Conservation (phyloP, 1,284 basidiomycete species). For the Ceratobasidium sp. region DNA sequence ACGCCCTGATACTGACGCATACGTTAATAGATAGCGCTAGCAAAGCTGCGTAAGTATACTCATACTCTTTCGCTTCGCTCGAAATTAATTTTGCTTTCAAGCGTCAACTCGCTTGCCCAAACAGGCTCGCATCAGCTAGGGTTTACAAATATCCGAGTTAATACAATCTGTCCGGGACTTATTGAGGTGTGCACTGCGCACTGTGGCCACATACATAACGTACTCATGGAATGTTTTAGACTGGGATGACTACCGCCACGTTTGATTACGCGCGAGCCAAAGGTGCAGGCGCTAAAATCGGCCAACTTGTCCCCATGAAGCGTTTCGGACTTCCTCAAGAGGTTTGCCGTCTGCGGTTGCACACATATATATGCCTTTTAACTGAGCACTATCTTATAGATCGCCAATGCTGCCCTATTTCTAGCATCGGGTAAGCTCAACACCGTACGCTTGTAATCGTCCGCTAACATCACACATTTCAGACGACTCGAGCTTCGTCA, state of each 20-base stretch:
- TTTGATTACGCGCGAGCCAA: conserved; percentile 84
- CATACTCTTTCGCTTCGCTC: background rate
- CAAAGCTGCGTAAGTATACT: conserved; percentile 82
- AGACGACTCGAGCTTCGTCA: conserved; percentile 94
- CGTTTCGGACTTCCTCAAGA: conserved; percentile 84
- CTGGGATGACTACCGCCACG: conserved; percentile 82
- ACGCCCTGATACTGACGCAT: conserved; percentile 46
- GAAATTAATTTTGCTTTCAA: conserved; percentile 54
- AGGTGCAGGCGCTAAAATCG: conserved; percentile 82
- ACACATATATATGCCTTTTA: conserved; percentile 2
- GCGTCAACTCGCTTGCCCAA: conserved; percentile 88
- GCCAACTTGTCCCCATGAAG: conserved; percentile 87
- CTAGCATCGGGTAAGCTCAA: conserved; percentile 81
- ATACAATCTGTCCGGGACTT: conserved; percentile 91
- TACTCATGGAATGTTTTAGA: conserved; percentile 58
- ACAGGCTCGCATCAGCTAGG: conserved; percentile 86
- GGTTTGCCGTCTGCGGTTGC: conserved; percentile 61
- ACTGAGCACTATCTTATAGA: conserved; percentile 64
- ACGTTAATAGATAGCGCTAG: conserved; percentile 80
- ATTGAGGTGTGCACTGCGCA: conserved; percentile 68
- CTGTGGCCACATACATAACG: background rate
- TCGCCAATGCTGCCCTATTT: conserved; percentile 88
- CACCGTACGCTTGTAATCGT: background rate
- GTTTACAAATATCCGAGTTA: conserved; percentile 87
- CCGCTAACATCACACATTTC: conserved; percentile 45